Evolutionary conservation across 805 yeast species (phyloP).

Genomic region (Priceomyces carsonii): DNA sequence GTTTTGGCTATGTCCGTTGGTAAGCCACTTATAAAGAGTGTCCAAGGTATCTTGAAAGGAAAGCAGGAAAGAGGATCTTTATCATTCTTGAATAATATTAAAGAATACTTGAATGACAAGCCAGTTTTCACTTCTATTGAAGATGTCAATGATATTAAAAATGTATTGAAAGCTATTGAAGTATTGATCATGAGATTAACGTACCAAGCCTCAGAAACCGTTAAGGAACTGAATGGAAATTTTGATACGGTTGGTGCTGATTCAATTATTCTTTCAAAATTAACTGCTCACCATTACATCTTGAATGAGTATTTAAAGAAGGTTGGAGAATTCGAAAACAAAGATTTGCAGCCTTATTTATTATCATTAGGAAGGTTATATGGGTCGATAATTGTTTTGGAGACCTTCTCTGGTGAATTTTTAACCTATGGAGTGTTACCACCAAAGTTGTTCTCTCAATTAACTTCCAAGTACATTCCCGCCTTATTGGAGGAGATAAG

Average conservation of each 20-base stretch:
- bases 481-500: slow-evolving; percentile 36
- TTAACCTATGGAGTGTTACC: slow-evolving; percentile 36
- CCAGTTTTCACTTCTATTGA: slow-evolving; percentile 30
- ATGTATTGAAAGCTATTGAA: slow-evolving; percentile 40
- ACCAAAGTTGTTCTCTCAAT: slow-evolving; percentile 26
- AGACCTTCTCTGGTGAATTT: slow-evolving; percentile 36
- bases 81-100: slow-evolving; percentile 31
- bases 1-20: slow-evolving; percentile 45
- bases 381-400: slow-evolving; percentile 31
- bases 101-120: slow-evolving; percentile 21
- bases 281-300: slow-evolving; percentile 44
- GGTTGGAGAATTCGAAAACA: slow-evolving; percentile 21
- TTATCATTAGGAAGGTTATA: slow-evolving; percentile 33
- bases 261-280: slow-evolving; percentile 41
- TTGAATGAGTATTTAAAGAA: slow-evolving; percentile 30
- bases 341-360: slow-evolving; percentile 29
- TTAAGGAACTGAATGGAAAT: slow-evolving; percentile 24
- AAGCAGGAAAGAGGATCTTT: slow-evolving; percentile 35
- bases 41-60: slow-evolving; percentile 29
- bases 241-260: slow-evolving; percentile 40
- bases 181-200: slow-evolving; percentile 39
- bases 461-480: slow-evolving; percentile 29
- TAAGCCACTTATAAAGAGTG: slow-evolving; percentile 36
- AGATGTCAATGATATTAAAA: slow-evolving; percentile 28
- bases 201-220: slow-evolving; percentile 27